Conservation (phyloP, 371 early-diverging fungal species). For the Basidiobolus meristosporus region DNA sequence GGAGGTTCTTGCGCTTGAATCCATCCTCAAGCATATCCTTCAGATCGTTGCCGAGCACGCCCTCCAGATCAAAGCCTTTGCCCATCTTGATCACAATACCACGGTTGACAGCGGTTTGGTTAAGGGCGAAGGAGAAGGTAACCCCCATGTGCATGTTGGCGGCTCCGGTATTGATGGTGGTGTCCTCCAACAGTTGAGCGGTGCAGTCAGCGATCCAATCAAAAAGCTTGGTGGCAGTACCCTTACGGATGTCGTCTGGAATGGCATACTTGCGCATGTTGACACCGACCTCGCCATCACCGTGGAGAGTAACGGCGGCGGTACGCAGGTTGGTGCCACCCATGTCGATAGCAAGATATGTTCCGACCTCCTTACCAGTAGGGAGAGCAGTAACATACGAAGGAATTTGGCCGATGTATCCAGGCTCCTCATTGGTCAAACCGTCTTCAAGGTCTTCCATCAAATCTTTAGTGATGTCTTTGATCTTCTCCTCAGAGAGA, state of each 20-base stretch:
- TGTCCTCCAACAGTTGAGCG: constrained; percentile 13
- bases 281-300: constrained; percentile 43
- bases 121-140: constrained; percentile 69
- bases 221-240: constrained; percentile 46
- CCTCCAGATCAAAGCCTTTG: constrained; percentile 67
- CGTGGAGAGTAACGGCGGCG: constrained; percentile 51
- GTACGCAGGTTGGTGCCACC: constrained; percentile 88
- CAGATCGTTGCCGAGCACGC: constrained; percentile 63
- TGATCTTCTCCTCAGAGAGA: constrained; percentile 18
- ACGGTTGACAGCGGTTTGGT: constrained; percentile 51
- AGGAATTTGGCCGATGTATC: constrained; percentile 39
- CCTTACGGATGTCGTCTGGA: constrained; percentile 56
- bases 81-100: constrained; percentile 74
- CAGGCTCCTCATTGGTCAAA: constrained; percentile 20
- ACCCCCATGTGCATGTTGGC: constrained; percentile 33
- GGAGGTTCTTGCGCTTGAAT: constrained; percentile 43
- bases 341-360: constrained; percentile 74
- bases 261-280: constrained; percentile 66
- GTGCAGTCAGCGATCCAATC: constrained; percentile 73
- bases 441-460: constrained; percentile 20
- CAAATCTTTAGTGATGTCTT: constrained; percentile 24
- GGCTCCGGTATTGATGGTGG: constrained; percentile 6
- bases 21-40: constrained; percentile 57
- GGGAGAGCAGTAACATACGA: constrained; percentile 68
- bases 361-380: constrained; percentile 66